Base-by-base conservation (phyloP, 805 yeast species). In the Ogataea allantospora region DNA sequence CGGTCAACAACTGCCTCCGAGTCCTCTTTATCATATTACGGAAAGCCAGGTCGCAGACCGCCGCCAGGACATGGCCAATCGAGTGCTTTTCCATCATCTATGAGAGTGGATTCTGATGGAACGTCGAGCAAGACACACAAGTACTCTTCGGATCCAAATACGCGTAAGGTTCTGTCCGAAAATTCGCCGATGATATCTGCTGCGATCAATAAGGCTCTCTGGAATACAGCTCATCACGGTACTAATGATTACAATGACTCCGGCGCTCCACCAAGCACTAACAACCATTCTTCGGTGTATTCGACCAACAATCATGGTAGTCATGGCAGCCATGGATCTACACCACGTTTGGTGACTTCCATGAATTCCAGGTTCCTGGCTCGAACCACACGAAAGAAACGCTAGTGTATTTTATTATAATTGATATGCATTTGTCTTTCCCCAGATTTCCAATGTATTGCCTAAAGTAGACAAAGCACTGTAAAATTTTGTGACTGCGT, bases 291-390 rank as follows among this genome's bases (percentile, higher is more conserved):
- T 19, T 12, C 13, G 29, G 14, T n/a, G 36, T 20, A 33, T 22
- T 24, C 17, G 37, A 20, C 15, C 33, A 26, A 24, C 22, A 10
- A 9, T 14, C 18, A 13, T 15, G 16, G 19, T 3, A 27, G 23
- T 15, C 17, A 19, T 27, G 29, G 27, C 35, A 13, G 21, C 19
- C 26, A 30, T 18, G 41, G 38, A 3, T 25, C 37, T 7, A 23
- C 46, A 3, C 54, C 57, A 32, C 62, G 53, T 20, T 33, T 56
- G 14, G 68, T 78, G 14, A 77, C 83, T 3, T 64, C 78, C 11
- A 65, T 73, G 73, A 79, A 77, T 54, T 80, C 86, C 5, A 76
- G 75, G 50, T 65, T 81, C 31, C 58, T 80, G 41, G 80, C 84
- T 4, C 62, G 86, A 51, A 73, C 78, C 35, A 65, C 67, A 15